Base-by-base conservation (phyloP, 495 filamentous ascomycete species). In the Aspergillus nidulans region DNA sequence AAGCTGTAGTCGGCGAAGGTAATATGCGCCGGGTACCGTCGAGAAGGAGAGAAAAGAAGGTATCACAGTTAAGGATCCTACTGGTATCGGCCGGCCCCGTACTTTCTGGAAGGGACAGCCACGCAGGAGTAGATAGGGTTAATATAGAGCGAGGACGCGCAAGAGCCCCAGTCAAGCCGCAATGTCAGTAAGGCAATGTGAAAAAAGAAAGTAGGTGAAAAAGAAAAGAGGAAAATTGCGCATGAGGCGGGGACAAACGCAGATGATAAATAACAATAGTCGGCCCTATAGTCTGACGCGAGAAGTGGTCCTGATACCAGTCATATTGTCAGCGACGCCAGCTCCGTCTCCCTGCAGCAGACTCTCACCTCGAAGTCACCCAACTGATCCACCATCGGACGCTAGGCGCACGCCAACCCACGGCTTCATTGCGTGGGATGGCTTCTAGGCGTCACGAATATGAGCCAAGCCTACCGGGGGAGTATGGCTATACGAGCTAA, bases 191-290 rank as follows among this genome's bases (percentile, higher is more conserved):
- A 40, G 38, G 16, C 39, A 6, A 41, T 15, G 15, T 52, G 44
- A 42, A 32, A 53, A 58, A 53, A 39, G 19, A 32, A 54, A 42
- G 21, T 32, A 36, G 44, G 25, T 23, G 50, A 49, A 59, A 50
- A 42, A 49, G 49, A 23, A 55, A 49, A 40, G 34, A n/a, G 38
- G 23, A 38, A 49, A 43, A 20, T 38, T 12, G 40, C 49, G 53
- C 38, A 45, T 42, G 53, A 53, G 44, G 53, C 49, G 52, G 52
- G 55, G 39, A 46, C 19, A n/a, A n/a, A 28, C 49, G 55, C 51
- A 50, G 49, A 48, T 32, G 49, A 64, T 64, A 64, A 64, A 64
- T 64, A 64, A 41, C 52, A 64, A 64, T 64, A 64, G 58, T 58
- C 24, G 18, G 41, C n/a, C 26, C 20, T 51, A 58, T 57, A 55